Conservation (phyloP, 805 yeast genomes). For the Zygosaccharomyces rouxii region DNA sequence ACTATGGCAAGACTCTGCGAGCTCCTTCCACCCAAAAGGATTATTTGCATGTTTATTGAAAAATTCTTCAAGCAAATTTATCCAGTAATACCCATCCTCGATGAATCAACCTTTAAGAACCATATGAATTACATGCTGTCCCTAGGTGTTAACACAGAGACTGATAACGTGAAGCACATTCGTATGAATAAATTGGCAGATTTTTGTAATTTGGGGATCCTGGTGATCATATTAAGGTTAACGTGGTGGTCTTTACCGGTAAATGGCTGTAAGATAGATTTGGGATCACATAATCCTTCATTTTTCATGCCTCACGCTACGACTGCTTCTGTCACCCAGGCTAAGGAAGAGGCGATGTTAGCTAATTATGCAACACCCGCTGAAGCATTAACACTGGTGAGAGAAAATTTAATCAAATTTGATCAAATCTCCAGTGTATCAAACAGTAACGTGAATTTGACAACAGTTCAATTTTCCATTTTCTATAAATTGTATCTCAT, state of each 20-base stretch:
- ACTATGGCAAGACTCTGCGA: conserved; percentile 33
- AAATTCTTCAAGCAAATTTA: conserved; percentile 57
- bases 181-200: conserved; percentile 34
- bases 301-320: conserved; percentile 19
- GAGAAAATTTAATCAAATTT: conserved; percentile 32
- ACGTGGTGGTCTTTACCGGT: conserved; percentile 53
- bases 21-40: conserved; percentile 50
- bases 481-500: conserved; percentile 52
- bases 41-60: conserved; percentile 53
- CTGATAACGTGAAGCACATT: conserved; percentile 24
- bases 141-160: conserved; percentile 9
- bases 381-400: conserved; percentile 26
- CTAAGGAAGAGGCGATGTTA: conserved; percentile 30
- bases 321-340: conserved; percentile 23
- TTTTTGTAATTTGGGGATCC: conserved; percentile 46
- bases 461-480: conserved; percentile 54
- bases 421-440: conserved; percentile 35
- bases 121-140: conserved; percentile 30
- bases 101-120: conserved; percentile 42
- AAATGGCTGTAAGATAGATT: conserved; percentile 35
- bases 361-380: conserved; percentile 30
- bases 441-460: conserved; percentile 32
- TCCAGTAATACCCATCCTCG: conserved; percentile 62
- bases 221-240: conserved; percentile 48
- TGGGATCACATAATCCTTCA: conserved; percentile 23